Conservation (phyloP, 305 asterid species). For the Plantago lanceolata region DNA sequence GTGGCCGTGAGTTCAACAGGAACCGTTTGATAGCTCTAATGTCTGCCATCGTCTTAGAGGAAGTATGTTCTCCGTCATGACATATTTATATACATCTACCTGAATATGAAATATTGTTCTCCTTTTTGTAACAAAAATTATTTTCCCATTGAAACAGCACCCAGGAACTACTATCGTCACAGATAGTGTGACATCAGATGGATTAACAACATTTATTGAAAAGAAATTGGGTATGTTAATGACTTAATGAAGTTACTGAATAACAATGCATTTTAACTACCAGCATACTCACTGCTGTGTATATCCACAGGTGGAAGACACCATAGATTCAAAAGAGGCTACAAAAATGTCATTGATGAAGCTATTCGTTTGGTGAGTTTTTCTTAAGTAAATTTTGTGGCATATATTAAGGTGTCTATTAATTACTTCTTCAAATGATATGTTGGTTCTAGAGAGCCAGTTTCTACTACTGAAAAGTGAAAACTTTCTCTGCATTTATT, state of each 20-base stretch:
- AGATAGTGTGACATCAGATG: slow-evolving; percentile 97
- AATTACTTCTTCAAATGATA: slow-evolving; percentile 10
- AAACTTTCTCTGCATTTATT: too few relatives aligned
- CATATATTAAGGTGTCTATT: slow-evolving; percentile 3
- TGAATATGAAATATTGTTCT: slow-evolving; percentile 26
- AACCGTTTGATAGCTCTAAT: slow-evolving; percentile 91
- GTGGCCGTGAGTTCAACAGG: slow-evolving; percentile 78
- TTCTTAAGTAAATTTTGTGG: slow-evolving; percentile 13
- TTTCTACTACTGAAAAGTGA: too few relatives aligned
- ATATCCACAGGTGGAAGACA: slow-evolving; percentile 82
- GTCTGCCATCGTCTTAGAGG: slow-evolving; percentile 94
- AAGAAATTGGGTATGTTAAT: slow-evolving; percentile 91
- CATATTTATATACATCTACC: slow-evolving; percentile 9
- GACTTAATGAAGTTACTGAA: slow-evolving; percentile 12
- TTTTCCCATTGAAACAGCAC: slow-evolving; percentile 52
- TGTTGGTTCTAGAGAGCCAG: too few relatives aligned
- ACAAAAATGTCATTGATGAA: slow-evolving; percentile 98
- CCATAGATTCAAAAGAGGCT: slow-evolving; percentile 95
- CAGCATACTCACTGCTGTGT: slow-evolving; percentile 25
- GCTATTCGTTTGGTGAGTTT: slow-evolving; percentile 79
- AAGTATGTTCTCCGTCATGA: slow-evolving; percentile 44
- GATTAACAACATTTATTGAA: slow-evolving; percentile 84
- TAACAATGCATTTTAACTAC: slow-evolving; percentile 16
- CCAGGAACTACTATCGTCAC: slow-evolving; percentile 96
- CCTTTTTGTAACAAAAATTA: too few relatives aligned